Base-by-base conservation (phyloP, 1,284 basidiomycete species). In the Leccinum fuscescens region DNA sequence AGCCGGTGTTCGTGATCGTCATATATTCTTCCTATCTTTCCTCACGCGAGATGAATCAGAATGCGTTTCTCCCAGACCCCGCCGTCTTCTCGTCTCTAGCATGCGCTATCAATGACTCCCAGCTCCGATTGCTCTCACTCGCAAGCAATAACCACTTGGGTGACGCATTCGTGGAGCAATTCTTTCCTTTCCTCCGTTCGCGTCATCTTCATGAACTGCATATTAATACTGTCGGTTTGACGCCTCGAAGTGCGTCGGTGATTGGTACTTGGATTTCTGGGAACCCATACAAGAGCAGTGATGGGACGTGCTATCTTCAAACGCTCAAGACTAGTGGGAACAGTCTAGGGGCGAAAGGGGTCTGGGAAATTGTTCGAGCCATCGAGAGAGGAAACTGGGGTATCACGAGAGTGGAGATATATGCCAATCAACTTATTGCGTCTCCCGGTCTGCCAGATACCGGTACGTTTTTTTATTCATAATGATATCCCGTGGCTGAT, bases 241-340 rank as follows among this genome's bases (percentile, higher is more conserved):
- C 73, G 5, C 15, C 61, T 57, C 64, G 59, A 60, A 72, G 74
- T 49, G 67, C 67, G 5, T 54, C 63, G 7, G 61, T 24, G 22
- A 71, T 73, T 54, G 69, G 69, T 5, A 56, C 65, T 12, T 73
- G 71, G 71, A 66, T 73, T 46, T 69, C 72, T 4, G 60, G 63
- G 7, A 52, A 59, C 22, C 53, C 49, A 5, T 55, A 58, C 4
- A 49, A 58, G 27, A 57, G 51, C 29, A 50, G 42, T 35, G 59
- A 52, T 17, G 63, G 70, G 27, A 49, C 3, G n/a, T 86, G 84
- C 60, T 76, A 76, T 15, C 74, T 89, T 15, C 76, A 79, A 55
- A 77, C 73, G 2, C 74, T 89, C 46, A 81, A 80, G 64, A 78
- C 81, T 59, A 88, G 82, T 68, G 84, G 81, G 15, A 89, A 89